Base-by-base conservation (phyloP, 2,329 filamentous ascomycete genomes). In the Cladosporium sp. region DNA sequence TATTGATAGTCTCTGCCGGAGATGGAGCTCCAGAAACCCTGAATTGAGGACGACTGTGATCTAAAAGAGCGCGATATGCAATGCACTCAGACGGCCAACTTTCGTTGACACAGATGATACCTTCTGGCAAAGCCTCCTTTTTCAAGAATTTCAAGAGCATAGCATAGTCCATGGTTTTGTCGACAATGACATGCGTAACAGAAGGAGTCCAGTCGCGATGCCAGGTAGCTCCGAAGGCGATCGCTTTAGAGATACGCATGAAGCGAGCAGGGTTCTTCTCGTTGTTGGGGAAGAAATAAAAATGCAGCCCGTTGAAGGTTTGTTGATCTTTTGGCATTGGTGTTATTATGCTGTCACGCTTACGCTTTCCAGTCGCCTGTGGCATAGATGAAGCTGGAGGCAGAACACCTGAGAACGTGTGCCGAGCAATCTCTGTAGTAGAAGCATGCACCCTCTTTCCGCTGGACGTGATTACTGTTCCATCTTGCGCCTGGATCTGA, bases 161-260 rank as follows among this genome's bases (percentile, higher is more conserved):
- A 3, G 79, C 73, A 68, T 86, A 92, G 0, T 76, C 76, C 51
- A 94, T 74, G 1, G 74, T 74, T 63, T 85, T 87, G 69, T 97
- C 92, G 1, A 91, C 87, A 60, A 97, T 81, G 51, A 96, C 76
- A 74, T 96, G 90, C 0, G 88, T 95, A 15, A 94, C 83, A 20
- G 69, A 40, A 0, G 71, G 66, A 30, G 73, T 72, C 69, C 87
- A 83, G 0, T 79, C 74, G 52, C 80, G 81, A 28, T 84, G 82
- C 86, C 92, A 94, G 1, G 71, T 75, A 1, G 88, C 93, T 43
- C 93, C 93, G 70, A 86, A 86, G 66, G 91, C 86, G 54, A 84
- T 81, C 0, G 89, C 87, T 70, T 88, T 92, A 30, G 82, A 82
- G 55, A 97, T 96, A 3, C 89, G 86, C 59, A 86, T 73, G 57